These are phyloP conservation scores for Starmerella powellii DNA, from an alignment of 805 yeast species.

Conservation along the genomic window DNA sequence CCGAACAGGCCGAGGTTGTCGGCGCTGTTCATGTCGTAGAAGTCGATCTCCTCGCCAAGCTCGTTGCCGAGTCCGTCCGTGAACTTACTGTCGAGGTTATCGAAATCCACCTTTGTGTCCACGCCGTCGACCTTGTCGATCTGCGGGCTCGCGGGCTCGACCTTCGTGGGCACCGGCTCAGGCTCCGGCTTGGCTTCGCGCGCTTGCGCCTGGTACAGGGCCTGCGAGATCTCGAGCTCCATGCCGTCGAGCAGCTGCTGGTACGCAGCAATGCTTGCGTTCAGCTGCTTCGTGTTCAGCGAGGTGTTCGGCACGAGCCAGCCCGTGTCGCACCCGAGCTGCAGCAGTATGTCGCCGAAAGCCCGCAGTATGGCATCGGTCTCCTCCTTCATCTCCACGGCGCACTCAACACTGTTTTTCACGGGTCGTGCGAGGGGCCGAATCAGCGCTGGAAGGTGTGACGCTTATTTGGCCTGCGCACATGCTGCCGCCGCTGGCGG, in stretches of 20 bases:
- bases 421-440: too few species aligned
- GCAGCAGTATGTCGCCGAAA: slow-evolving; percentile 22
- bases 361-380: slow-evolving; percentile 16
- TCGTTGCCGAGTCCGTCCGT: slow-evolving; percentile 1
- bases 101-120: not conserved
- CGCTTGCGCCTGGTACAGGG: slow-evolving; percentile 1
- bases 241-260: slow-evolving; percentile 12
- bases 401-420: too few species aligned
- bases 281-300: slow-evolving; percentile 16
- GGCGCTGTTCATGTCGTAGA: slow-evolving; percentile 2
- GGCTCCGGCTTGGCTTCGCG: not conserved
- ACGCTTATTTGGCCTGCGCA: too few species aligned
- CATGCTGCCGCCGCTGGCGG: too few species aligned
- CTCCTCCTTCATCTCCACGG: slow-evolving; percentile 11
- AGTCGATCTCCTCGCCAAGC: slow-evolving; percentile 6
- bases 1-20: slow-evolving; percentile 7
- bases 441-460: too few species aligned
- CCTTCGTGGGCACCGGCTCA: not conserved
- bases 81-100: not conserved
- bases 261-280: slow-evolving; percentile 15
- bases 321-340: slow-evolving; percentile 21
- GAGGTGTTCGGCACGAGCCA: slow-evolving; percentile 22
- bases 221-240: slow-evolving; percentile 15
- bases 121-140: not conserved
- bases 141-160: not conserved